Base-by-base conservation (phyloP, 495 filamentous ascomycete genomes). In the Aspergillus coremiiformis region DNA sequence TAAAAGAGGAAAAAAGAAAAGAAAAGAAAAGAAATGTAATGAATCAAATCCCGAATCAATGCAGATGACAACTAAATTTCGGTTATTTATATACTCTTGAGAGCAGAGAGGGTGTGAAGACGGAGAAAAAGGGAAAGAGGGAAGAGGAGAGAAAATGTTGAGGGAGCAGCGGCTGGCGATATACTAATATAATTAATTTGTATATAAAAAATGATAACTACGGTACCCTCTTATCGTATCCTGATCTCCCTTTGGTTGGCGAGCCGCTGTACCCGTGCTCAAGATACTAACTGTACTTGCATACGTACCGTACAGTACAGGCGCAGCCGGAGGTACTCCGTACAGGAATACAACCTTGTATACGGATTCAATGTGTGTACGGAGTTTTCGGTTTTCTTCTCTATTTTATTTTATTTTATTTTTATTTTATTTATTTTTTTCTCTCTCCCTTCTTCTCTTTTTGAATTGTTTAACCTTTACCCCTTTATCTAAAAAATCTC, bases 101-200 rank as follows among this genome's bases (percentile, higher is more conserved):
- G 32, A 35, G 32, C 14, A 35, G 32, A 35, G 32, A 15, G 5
- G 29, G 29, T 2, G 11, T 35, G 24, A 35, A 1, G 1, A 54
- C 27, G 33, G 32, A 49, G 26, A 46, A 49, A 51, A 27, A 24
- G 37, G 24, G 37, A 51, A 33, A 47, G 19, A 19, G 39, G 35
- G 45, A 22, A 47, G 26, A 53, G 33, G 39, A 39, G 39, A 11
- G 32, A 47, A 35, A 37, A 26, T 51, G 48, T 21, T 43, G 33
- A 15, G 24, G 42, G 44, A 41, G 20, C 39, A 59, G 54, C 56
- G 63, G 59, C 57, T 62, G 60, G 56, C 60, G 60, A 62, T 60
- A 63, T 35, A 32, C 29, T 58, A 49, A 21, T 56, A 41, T 56
- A 60, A 61, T 69, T 58, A 66, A 66, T 66, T 44, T 53, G 49